These are phyloP conservation scores for Pseudocercospora vitis DNA, from an alignment of 2,329 filamentous ascomycete species.

Conservation along the genomic window DNA sequence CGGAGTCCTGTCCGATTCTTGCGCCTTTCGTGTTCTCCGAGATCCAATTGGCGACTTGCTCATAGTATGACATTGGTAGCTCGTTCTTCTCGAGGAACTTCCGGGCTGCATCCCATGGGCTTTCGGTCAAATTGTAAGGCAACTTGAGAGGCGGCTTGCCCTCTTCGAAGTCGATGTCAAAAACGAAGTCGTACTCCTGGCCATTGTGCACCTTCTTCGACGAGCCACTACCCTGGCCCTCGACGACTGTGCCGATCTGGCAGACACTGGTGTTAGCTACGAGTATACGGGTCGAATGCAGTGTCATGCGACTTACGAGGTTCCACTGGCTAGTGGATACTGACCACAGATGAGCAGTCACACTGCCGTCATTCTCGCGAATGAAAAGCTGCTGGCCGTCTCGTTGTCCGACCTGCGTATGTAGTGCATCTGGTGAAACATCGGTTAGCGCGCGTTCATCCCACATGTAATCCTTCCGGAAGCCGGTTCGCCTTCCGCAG, in stretches of 20 bases:
- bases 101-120: conserved; percentile 85
- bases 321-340: conserved; percentile 39
- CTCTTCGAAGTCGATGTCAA: conserved; percentile 94
- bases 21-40: conserved; percentile 84
- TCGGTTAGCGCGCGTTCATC: conserved; percentile 11
- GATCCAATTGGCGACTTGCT: conserved; percentile 92
- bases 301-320: conserved; percentile 33
- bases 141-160: conserved; percentile 89
- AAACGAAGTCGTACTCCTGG: conserved; percentile 92
- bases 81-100: conserved; percentile 91
- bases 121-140: conserved; percentile 90
- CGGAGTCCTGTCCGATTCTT: conserved; percentile 63
- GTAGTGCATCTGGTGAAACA: conserved; percentile 65
- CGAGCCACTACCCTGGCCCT: conserved; percentile 76
- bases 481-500: conserved; percentile 4
- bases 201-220: conserved; percentile 72
- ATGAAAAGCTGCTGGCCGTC: conserved; percentile 96
- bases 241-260: conserved; percentile 89
- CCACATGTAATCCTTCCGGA: conserved; percentile 6
- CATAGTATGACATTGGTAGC: conserved; percentile 80
- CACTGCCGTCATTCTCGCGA: conserved; percentile 72
- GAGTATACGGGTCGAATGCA: conserved; percentile 43
- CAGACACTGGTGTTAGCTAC: not conserved
- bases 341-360: conserved; percentile 90
- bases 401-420: conserved; percentile 81